Evolutionary conservation across 108 stramenopile species (phyloP).

Genomic region (Aurantiochytrium sp.): DNA sequence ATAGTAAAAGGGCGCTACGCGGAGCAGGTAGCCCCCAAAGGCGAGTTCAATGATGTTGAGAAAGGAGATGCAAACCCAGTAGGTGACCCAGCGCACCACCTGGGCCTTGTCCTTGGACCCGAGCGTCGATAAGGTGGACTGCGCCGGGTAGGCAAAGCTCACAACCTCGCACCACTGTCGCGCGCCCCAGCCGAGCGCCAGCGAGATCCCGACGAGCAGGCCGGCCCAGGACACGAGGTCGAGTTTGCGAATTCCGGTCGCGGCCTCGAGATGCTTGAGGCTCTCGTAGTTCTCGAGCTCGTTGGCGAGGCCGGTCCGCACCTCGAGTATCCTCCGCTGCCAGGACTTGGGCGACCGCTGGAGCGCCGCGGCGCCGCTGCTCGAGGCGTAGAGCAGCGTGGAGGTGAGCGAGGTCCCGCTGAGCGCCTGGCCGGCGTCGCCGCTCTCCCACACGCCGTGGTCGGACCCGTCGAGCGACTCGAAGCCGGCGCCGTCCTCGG

Average conservation of each 20-base stretch:
- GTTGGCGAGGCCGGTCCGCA: background rate
- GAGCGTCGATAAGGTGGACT: background rate
- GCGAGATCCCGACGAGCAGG: background rate
- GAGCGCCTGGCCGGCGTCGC: background rate
- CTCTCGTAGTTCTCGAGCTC: background rate
- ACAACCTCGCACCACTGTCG: background rate
- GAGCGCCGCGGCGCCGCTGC: background rate
- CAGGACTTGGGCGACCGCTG: background rate
- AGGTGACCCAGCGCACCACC: background rate
- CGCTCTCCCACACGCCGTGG: background rate
- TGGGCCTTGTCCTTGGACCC: background rate
- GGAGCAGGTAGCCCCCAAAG: background rate
- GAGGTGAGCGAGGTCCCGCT: background rate
- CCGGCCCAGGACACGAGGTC: background rate
- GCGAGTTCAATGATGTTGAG: background rate
- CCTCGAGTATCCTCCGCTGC: background rate
- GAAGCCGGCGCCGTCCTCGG: background rate
- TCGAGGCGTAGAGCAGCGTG: background rate
- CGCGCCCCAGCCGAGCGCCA: background rate
- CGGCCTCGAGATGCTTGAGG: background rate
- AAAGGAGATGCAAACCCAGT: slow-evolving; percentile 1
- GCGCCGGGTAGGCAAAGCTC: background rate
- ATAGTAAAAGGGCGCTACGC: background rate
- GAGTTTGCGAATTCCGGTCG: background rate
- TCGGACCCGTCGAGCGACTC: background rate